A percentile compares a stretch with the other conserved stretches of the same genome.
Evolutionary conservation across 805 yeast species (phyloP).

Genomic region (Nakazawaea ishiwadae): DNA sequence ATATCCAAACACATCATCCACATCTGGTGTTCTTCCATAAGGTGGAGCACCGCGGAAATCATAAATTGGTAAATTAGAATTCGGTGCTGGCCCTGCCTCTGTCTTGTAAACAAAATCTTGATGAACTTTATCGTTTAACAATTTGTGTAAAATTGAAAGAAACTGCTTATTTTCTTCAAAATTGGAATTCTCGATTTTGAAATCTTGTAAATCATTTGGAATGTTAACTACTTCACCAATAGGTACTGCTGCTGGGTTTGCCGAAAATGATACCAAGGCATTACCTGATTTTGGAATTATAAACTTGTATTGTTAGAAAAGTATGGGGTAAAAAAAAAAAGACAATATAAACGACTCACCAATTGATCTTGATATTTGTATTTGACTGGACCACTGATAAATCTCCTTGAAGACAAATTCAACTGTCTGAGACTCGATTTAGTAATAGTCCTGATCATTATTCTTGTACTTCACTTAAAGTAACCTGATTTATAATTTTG

Average conservation of each 20-base stretch:
- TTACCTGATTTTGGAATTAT: slow-evolving; percentile 2
- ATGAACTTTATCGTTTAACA: slow-evolving; percentile 21
- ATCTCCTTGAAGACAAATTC: neutral
- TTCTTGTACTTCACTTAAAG: neutral
- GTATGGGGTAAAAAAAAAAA: neutral
- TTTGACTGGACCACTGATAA: slow-evolving; percentile 1
- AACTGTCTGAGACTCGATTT: neutral
- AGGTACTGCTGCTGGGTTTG: slow-evolving; percentile 19
- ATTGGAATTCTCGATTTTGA: slow-evolving; percentile 17
- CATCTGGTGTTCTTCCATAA: slow-evolving; percentile 62
- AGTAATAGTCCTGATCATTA: neutral
- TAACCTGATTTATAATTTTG: no score
- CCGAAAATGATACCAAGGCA: slow-evolving; percentile 24
- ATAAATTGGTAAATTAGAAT: slow-evolving; percentile 61
- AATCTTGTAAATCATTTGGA: neutral
- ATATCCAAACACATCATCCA: slow-evolving; percentile 69
- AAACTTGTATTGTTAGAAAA: slow-evolving; percentile 1
- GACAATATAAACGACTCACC: slow-evolving; percentile 12
- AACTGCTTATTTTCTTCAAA: slow-evolving; percentile 25
- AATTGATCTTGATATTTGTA: slow-evolving; percentile 15
- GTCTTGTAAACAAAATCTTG: slow-evolving; percentile 49
- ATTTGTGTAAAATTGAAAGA: slow-evolving; percentile 17
- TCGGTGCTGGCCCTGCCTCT: slow-evolving; percentile 51
- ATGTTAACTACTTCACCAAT: slow-evolving; percentile 18
- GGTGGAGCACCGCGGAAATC: slow-evolving; percentile 65